phyloP scores from a whole-genome alignment of 495 filamentous ascomycete species.

The Neurospora sp. region DNA sequence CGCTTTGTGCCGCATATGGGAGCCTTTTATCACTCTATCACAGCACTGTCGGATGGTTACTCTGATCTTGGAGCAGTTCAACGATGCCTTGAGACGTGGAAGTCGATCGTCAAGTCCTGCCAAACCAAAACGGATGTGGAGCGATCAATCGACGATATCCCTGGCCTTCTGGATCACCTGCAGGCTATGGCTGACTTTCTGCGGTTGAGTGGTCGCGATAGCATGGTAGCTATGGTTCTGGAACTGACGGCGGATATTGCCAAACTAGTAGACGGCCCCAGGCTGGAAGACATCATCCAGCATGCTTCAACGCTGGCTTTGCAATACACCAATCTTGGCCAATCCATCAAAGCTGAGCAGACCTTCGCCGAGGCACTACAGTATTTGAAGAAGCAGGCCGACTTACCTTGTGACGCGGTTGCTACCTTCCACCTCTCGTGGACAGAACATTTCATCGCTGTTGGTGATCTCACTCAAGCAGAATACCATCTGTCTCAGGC shows the following conservation, averaged over 20 bases:
- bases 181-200: slow-evolving; percentile 65
- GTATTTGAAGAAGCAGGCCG: slow-evolving; percentile 11
- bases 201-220: slow-evolving; percentile 56
- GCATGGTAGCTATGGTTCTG: slow-evolving; percentile 33
- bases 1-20: slow-evolving; percentile 47
- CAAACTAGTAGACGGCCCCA: slow-evolving; percentile 41
- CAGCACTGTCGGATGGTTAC: slow-evolving; percentile 43
- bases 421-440: slow-evolving; percentile 55
- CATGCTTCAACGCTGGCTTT: slow-evolving; percentile 51
- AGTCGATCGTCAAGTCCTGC: slow-evolving; percentile 37
- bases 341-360: slow-evolving; percentile 61
- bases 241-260: slow-evolving; percentile 41
- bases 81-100: slow-evolving; percentile 40
- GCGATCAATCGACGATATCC: slow-evolving; percentile 50
- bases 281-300: slow-evolving; percentile 46
- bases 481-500: slow-evolving; percentile 32
- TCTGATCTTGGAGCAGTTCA: slow-evolving; percentile 40
- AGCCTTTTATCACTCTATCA: slow-evolving; percentile 42
- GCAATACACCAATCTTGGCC: slow-evolving; percentile 69
- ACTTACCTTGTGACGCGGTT: slow-evolving; percentile 24
- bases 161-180: slow-evolving; percentile 51
- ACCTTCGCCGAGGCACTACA: slow-evolving; percentile 49
- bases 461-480: slow-evolving; percentile 54
- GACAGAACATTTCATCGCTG: slow-evolving; percentile 62
- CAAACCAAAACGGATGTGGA: slow-evolving; percentile 40